A percentile compares a stretch with the other conserved stretches of the same genome.
These are phyloP conservation scores for Aulographum hederae DNA, from an alignment of 2,329 filamentous ascomycete species.

Conservation along the genomic window DNA sequence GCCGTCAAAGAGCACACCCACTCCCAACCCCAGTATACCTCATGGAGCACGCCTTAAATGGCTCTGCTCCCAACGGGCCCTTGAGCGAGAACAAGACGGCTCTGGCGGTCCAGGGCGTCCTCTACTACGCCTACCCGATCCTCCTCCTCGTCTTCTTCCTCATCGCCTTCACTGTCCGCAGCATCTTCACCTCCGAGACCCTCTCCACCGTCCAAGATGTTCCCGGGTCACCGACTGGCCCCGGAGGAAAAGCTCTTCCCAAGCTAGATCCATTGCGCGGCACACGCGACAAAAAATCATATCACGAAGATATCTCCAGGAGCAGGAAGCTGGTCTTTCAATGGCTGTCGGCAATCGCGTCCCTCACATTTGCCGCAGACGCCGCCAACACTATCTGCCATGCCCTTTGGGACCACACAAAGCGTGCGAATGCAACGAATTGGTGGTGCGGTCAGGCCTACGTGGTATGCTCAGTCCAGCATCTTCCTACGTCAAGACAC, in stretches of 20 bases:
- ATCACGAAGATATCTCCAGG: slow-evolving; percentile 40
- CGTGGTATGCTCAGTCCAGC: slow-evolving; percentile 38
- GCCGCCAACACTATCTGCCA: slow-evolving; percentile 56
- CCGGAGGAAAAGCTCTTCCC: slow-evolving; percentile 74
- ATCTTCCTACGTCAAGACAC: background rate
- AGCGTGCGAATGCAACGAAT: too few relatives aligned
- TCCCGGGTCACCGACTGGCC: too few relatives aligned
- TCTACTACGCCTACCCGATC: slow-evolving; percentile 44
- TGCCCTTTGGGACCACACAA: slow-evolving; percentile 44
- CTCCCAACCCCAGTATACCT: too few relatives aligned
- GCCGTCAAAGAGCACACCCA: too few relatives aligned
- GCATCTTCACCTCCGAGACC: slow-evolving; percentile 32
- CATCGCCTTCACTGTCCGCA: slow-evolving; percentile 40
- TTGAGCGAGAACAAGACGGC: too few relatives aligned
- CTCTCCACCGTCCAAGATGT: too few relatives aligned
- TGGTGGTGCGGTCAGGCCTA: slow-evolving; percentile 74
- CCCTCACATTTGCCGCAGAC: slow-evolving; percentile 60
- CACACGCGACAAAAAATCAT: slow-evolving; percentile 16
- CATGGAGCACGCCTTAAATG: too few relatives aligned
- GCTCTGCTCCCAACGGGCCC: too few relatives aligned
- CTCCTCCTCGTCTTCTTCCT: slow-evolving; percentile 47
- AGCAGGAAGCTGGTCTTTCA: slow-evolving; percentile 55
- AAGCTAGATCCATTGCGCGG: slow-evolving; percentile 32
- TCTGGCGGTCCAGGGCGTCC: too few relatives aligned
- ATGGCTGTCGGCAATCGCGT: slow-evolving; percentile 51